Base-by-base conservation (phyloP, 2,329 filamentous ascomycete genomes). In the Cladophialophora yegresii region DNA sequence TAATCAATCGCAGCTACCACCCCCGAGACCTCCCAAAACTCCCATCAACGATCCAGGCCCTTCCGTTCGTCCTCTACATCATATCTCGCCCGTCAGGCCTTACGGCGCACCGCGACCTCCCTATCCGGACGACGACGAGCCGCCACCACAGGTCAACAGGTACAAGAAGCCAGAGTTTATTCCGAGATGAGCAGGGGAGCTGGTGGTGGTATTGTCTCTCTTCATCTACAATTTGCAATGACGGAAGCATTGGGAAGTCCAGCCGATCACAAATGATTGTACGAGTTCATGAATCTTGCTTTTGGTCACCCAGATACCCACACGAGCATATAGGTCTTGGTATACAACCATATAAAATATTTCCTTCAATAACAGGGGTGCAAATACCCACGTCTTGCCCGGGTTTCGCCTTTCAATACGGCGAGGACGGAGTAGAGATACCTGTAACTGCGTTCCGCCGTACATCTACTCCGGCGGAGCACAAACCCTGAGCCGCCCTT, bases 141-240 rank as follows among this genome's bases (percentile, higher is more conserved):
- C 89, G 30, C 93, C 93, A 20, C 93, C 93, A 2, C 82, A 85
- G 6, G 92, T 96, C 7, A 96, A 96, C 72, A 90, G 92, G 84
- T 87, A 89, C 51, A 86, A 88, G 70, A 97, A 97, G 76, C 93
- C 93, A 0, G 88, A 90, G 55, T 91, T 88, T 50, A 64, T 58
- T 12, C 66, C 66, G 13, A 57, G 64, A 58, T 66, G 59, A 59
- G 22, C 30, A 22, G 45, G 26, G 22, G 4, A n/a, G 10, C 32
- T 16, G 43, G 33, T 50, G 30, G 26, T 20, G 30, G n/a, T 16
- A 58, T 30, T 20, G 4, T 58, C 43, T 7, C 32, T 13, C 22
- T 20, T 23, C 16, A 12, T 20, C 40, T 16, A 13, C 32, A 36
- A 22, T 54, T 33, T 54, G 28, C 16, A 32, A 23, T 54, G 23